A percentile compares a stretch with the other conserved stretches of the same genome.
Conservation (phyloP, 73 alveolate genomes). For the Diophrys sp. region DNA sequence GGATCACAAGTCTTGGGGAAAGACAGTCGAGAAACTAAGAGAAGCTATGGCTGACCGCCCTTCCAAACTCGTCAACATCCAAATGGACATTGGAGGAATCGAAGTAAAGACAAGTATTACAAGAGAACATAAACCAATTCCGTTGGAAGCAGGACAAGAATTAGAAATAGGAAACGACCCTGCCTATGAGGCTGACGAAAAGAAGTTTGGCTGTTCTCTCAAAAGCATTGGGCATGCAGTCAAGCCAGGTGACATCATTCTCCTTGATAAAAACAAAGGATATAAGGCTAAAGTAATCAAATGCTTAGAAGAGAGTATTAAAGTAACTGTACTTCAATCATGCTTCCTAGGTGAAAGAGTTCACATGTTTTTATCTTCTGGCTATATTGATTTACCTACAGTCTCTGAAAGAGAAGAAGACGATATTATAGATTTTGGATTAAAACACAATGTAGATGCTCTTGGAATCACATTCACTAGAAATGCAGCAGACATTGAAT, state of each 20-base stretch:
- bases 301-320: conserved; percentile 12
- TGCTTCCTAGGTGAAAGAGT: conserved; percentile 8
- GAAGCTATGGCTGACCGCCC: conserved; percentile 32
- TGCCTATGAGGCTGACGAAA: conserved; percentile 10
- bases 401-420: conserved; percentile 20
- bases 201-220: conserved; percentile 6
- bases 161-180: conserved; percentile 6
- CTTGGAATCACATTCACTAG: conserved; percentile 14
- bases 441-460: conserved; percentile 9
- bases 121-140: conserved; percentile 38
- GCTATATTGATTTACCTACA: conserved; percentile 5
- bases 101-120: conserved; percentile 60
- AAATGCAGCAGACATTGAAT: conserved; percentile 16
- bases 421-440: conserved; percentile 29
- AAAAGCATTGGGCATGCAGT: conserved; percentile 8
- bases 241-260: conserved; percentile 19
- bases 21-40: conserved; percentile 16
- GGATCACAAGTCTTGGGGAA: conserved; percentile 52
- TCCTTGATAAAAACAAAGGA: conserved; percentile 14
- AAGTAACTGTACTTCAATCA: conserved; percentile 1
- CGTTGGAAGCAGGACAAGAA: conserved; percentile 28
- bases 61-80: conserved; percentile 1
- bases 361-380: conserved; percentile 6
- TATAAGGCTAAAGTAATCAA: conserved; percentile 19
- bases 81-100: conserved; percentile 72